Evolutionary conservation across 495 filamentous ascomycete genomes (phyloP), one percentile per base, ranked within the genome.

Genomic region (Penicillium angulare): DNA sequence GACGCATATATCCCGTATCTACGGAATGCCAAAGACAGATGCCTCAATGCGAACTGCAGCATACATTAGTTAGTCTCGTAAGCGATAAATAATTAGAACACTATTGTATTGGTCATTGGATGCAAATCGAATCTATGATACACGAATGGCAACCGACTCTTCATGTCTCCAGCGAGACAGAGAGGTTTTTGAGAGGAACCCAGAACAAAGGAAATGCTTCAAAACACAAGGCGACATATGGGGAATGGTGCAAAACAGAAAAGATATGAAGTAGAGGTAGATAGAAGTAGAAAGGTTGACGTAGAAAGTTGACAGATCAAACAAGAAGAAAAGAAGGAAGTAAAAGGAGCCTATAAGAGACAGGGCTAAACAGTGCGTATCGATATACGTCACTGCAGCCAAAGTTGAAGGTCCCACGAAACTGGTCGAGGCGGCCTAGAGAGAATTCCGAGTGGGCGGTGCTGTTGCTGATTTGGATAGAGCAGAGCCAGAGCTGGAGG

Each of bases 121-220:
- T 58, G 62, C 62, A 43, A 56, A 56, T 59, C 56, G 56, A 65
- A 65, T 60, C 56, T 65, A 65, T 65, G 62, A 65, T 65, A 65
- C 62, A 65, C 56, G 61, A 65, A 65, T 60, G 54, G 59, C 62
- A 65, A 56, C 52, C 52, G 47, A 58, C 51, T 63, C 59, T 41
- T 41, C 18, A 60, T 55, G 24, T 47, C 46, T 33, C 39, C n/a
- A n/a, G 27, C 2, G 8, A 50, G 40, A 42, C 36, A 49, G 39
- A 43, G 38, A 60, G 46, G 46, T 20, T 36, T 47, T 65, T 65
- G 43, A n/a, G 41, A 55, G 44, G 56, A 63, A 54, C 36, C 59
- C 49, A 53, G 55, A 50, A 68, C 60, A 66, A 63, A 65, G 55
- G 60, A 65, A 65, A 65, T 55, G 50, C 54, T 60, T 54, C 43